Conservation (phyloP, 805 yeast species). For the Tetrapisispora iriomotensis region DNA sequence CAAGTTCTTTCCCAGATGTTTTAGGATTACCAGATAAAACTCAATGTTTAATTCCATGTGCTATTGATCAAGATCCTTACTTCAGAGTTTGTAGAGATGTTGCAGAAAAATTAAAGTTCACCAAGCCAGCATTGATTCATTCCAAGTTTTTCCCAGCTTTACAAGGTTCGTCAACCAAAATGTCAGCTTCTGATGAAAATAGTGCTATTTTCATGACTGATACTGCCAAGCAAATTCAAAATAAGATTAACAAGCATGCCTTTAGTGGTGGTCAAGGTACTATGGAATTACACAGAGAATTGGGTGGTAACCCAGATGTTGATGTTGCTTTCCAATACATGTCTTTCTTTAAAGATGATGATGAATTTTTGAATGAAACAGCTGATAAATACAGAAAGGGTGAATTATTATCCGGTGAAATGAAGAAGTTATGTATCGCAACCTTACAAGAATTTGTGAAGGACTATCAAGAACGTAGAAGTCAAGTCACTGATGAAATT, state of each 20-base stretch:
- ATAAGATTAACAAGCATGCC: constrained; percentile 92
- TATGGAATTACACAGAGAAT: constrained; percentile 78
- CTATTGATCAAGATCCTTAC: constrained; percentile 98
- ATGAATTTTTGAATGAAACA: constrained; percentile 55
- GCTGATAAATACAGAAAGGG: constrained; percentile 66
- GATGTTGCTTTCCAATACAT: constrained; percentile 93
- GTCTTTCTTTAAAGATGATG: constrained; percentile 84
- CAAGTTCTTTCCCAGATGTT: constrained; percentile 90
- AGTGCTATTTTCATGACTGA: constrained; percentile 94
- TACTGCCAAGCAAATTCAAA: constrained; percentile 81
- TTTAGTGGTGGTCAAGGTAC: constrained; percentile 89
- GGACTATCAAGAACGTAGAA: constrained; percentile 73
- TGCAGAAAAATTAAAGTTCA: constrained; percentile 80
- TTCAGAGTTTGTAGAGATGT: constrained; percentile 97
- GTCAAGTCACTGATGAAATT: constrained; percentile 48
- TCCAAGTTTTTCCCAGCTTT: constrained; percentile 96
- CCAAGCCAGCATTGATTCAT: constrained; percentile 88
- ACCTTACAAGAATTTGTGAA: constrained; percentile 70
- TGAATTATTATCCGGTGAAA: constrained; percentile 80
- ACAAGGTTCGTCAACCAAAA: constrained; percentile 92
- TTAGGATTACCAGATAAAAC: constrained; percentile 81
- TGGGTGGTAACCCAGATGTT: constrained; percentile 90
- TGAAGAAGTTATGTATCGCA: constrained; percentile 79
- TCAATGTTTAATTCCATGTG: constrained; percentile 96
- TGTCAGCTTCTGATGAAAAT: constrained; percentile 90